Percentiles rank a stretch among this genome's conserved stretches.
These are phyloP conservation scores for Arabidopsis thaliana DNA, from an alignment of 345 rosid genomes.

Conservation along the genomic window TAIR10.1 NC_003074.8:3456501-3457000, in stretches of 20 bases:
- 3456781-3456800: conserved; percentile 26
- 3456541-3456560: conserved; percentile 5
- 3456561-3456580: conserved; percentile 20
- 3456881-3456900: background rate
- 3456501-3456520: conserved; percentile 39
- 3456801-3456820: background rate
- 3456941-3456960: conserved; percentile 39
- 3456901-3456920: background rate
- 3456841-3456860: conserved; percentile 66
- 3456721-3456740: background rate
- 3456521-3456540: conserved; percentile 38
- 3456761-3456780: conserved; percentile 36
- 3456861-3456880: conserved; percentile 45
- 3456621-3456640: conserved; percentile 5
- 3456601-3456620: background rate
- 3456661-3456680: conserved; percentile 4
- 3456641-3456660: conserved; percentile 37
- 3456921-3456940: conserved; percentile 14
- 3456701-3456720: conserved; percentile 28
- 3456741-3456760: background rate
- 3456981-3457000: conserved; percentile 31
- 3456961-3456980: conserved; percentile 26
- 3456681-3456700: conserved; percentile 26
- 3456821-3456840: conserved; percentile 47
- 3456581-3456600: background rate